Evolutionary conservation across 768 basidiomycete genomes (phyloP), one percentile per base, ranked within the genome.

Genomic region (Tephrocybe sp.): DNA sequence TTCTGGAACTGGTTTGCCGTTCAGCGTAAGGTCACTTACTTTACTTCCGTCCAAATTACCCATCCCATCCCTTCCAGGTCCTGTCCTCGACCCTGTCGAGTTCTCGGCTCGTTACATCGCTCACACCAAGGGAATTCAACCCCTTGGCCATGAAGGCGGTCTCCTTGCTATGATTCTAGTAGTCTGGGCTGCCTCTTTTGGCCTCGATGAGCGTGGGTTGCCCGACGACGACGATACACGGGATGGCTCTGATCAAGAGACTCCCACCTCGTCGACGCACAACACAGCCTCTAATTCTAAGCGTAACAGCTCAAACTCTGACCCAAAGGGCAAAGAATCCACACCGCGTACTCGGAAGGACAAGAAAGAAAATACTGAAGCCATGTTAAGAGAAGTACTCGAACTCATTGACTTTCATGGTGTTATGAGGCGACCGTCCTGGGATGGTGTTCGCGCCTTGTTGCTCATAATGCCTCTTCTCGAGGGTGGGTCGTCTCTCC

Each of bases 181-280:
- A 37, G 82, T 87, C 18, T 97, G 92, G 92, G 94, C 91, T 0
- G 80, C 84, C 3, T 91, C 90, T 31, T 94, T 91, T 64, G 94
- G 94, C 33, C 71, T 95, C 39, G 81, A 94, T 63, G 89, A 92
- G 58, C 76, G 73, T 36, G 94, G 92, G 30, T 60, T 77, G 13
- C 81, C 85, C 16, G 67, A 71, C 37, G 65, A 69, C n/a, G 57
- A 62, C 31, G 43, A 50, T 29, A 44, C 49, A 25, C 45, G 33
- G 10, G 30, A 44, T 36, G 11, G 19, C 30, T 47, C 57, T 6
- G 57, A 51, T 31, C 45, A 50, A 4, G 64, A 64, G 31, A 62
- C 63, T 5, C 52, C 53, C 11, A 42, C 43, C 16, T 22, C 57
- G 9, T 45, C 53, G 1, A 24, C 41, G n/a, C 43, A 52, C 11